Evolutionary conservation across 768 basidiomycete genomes (phyloP).

Genomic region (Auricularia sp.): DNA sequence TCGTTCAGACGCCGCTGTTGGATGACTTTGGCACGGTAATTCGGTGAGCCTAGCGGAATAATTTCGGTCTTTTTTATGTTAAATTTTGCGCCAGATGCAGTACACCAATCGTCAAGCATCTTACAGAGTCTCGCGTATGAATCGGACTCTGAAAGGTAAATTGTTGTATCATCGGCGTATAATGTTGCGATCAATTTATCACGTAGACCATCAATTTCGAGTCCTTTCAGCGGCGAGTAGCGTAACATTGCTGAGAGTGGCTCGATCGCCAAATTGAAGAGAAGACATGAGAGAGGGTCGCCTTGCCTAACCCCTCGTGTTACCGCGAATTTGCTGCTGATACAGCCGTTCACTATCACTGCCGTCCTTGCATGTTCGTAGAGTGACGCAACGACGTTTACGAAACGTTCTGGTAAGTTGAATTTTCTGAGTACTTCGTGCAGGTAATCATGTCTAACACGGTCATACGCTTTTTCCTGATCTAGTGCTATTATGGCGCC

Average conservation of each 20-base stretch:
- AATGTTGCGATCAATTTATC: slow-evolving; percentile 13
- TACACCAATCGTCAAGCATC: slow-evolving; percentile 31
- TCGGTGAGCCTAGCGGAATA: slow-evolving; percentile 22
- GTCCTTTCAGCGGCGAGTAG: slow-evolving; percentile 17
- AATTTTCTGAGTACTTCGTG: slow-evolving; percentile 5
- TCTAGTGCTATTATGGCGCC: slow-evolving; percentile 11
- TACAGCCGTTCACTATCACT: slow-evolving; percentile 24
- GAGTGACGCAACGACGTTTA: slow-evolving; percentile 18
- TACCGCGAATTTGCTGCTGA: slow-evolving; percentile 18
- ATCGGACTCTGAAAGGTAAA: slow-evolving; percentile 24
- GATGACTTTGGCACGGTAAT: slow-evolving; percentile 8
- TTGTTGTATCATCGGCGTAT: slow-evolving; percentile 34
- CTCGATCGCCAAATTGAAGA: slow-evolving; percentile 33
- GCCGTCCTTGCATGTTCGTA: slow-evolving; percentile 21
- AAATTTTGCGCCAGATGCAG: slow-evolving; percentile 31
- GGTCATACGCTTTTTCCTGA: slow-evolving; percentile 9
- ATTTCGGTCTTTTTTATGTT: slow-evolving; percentile 32
- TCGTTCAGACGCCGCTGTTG: background rate
- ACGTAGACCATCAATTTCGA: slow-evolving; percentile 9
- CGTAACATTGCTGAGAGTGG: slow-evolving; percentile 25
- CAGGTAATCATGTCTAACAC: slow-evolving; percentile 13
- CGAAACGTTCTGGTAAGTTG: slow-evolving; percentile 9
- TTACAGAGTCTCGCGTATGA: slow-evolving; percentile 14
- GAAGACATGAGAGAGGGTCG: slow-evolving; percentile 30
- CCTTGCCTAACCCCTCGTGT: slow-evolving; percentile 29